Evolutionary conservation across 2,329 filamentous ascomycete species (phyloP), one percentile per base, ranked within the genome.

Genomic region (Sarocladium strictum): DNA sequence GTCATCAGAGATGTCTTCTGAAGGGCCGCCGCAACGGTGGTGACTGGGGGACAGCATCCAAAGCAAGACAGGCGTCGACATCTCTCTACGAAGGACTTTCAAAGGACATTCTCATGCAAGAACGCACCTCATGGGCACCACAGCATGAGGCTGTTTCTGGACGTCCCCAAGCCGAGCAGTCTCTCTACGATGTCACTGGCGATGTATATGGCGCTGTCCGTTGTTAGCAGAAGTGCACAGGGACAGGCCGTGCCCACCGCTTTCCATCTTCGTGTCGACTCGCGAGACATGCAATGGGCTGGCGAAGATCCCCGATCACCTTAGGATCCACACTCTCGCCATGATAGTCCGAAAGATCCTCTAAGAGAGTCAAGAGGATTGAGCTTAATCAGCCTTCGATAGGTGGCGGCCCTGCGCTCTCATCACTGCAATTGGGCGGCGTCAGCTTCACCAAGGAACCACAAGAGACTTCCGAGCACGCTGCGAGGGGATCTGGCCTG

Each of bases 91-190:
- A 51, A 23, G 47, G 47, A 11, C 29, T 51, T n/a, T 7, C 47
- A 51, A 17, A 3, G 17, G 27, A 51, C 47, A 10, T 51, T 32
- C n/a, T 51, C 47, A 4, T 51, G 47, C 17, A 3, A 23, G 7
- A 51, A 21, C 15, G 6, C 47, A 19, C 47, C 47, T 17, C 47
- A 51, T 51, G 47, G 47, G 17, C 47, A 35, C 21, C 47, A 51
- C 15, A 51, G 47, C 19, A 32, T 51, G 47, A 51, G 47, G 47
- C 47, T 51, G 4, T 51, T 51, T n/a, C n/a, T 51, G 5, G 47
- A 51, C 15, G 19, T 23, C 2, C 47, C 47, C 15, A 51, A 35
- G 12, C 47, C n/a, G 23, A 51, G 47, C 26, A 32, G 27, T 29
- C 26, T 33, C 7, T 33, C 47, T 3, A 33, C 27, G 4, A 35